These are phyloP conservation scores for Ascochyta koolunga DNA, from an alignment of 2,329 filamentous ascomycete species.

Conservation along the genomic window DNA sequence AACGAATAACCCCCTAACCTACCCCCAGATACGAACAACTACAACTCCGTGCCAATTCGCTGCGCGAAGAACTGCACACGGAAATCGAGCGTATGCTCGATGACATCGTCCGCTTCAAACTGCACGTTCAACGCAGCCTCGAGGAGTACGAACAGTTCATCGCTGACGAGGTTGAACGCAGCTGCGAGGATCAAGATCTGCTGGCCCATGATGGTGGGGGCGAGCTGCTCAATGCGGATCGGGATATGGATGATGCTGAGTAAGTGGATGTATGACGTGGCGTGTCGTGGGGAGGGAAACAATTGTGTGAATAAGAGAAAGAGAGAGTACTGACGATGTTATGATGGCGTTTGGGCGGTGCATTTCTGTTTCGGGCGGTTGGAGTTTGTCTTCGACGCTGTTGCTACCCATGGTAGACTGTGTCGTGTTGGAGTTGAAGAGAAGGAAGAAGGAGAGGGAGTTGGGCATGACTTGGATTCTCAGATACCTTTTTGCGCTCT, in stretches of 20 bases:
- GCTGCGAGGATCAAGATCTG: constrained; percentile 58
- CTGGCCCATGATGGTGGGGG: constrained; percentile 39
- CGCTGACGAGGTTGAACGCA: constrained; percentile 82
- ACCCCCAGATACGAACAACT: constrained; percentile 82
- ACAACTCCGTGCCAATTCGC: constrained; percentile 77
- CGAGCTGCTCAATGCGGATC: constrained; percentile 24
- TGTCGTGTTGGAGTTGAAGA: not conserved
- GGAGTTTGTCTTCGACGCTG: not conserved
- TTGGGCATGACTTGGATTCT: not conserved
- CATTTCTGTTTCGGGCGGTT: not conserved
- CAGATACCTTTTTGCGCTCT: constrained; percentile 15
- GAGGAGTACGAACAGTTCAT: constrained; percentile 96
- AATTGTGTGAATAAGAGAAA: too few species aligned
- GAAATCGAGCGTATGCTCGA: constrained; percentile 96
- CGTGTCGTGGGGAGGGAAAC: too few species aligned
- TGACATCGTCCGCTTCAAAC: constrained; percentile 98
- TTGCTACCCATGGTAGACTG: constrained; percentile 4
- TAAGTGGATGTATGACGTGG: not conserved
- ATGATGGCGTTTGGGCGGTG: not conserved
- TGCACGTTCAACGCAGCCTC: constrained; percentile 89
- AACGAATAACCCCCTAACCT: constrained; percentile 3
- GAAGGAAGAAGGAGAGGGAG: too few species aligned
- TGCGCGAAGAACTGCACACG: constrained; percentile 97
- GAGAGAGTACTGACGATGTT: not conserved
- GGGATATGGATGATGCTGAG: constrained; percentile 19